Percentiles rank a stretch among this genome's conserved stretches.
These are phyloP conservation scores for Salix dunnii DNA, from an alignment of 345 rosid species.

Conservation along the genomic window DNA sequence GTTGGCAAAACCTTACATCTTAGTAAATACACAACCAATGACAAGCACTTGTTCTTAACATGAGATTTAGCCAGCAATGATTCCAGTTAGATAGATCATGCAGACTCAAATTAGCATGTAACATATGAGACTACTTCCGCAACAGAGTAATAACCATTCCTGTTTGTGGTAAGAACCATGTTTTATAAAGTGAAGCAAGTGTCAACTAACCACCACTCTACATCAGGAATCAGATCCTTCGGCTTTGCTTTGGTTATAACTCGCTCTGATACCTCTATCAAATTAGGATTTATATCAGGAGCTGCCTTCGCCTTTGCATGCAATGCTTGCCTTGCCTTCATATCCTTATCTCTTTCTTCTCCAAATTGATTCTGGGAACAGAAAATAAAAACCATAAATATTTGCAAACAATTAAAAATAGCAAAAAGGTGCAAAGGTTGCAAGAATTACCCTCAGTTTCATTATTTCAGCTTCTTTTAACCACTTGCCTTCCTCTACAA, in stretches of 20 bases:
- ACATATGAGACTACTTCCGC: neutral
- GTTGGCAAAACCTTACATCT: neutral
- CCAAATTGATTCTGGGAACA: conserved; percentile 78
- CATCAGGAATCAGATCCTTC: conserved; percentile 75
- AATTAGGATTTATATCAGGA: conserved; percentile 86
- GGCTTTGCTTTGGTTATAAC: conserved; percentile 68
- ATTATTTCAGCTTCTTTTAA: conserved; percentile 81
- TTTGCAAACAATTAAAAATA: neutral
- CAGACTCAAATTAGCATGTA: neutral
- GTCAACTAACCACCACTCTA: conserved; percentile 91
- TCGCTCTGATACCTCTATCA: conserved; percentile 88
- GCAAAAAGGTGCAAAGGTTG: neutral
- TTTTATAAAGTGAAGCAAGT: neutral
- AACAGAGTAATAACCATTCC: neutral
- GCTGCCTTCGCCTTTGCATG: conserved; percentile 80
- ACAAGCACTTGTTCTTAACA: neutral
- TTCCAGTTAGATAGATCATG: neutral
- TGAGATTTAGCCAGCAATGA: neutral
- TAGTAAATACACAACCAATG: neutral
- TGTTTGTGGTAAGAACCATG: neutral
- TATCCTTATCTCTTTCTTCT: conserved; percentile 88
- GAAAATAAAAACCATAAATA: conserved; percentile 15
- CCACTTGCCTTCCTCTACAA: conserved; percentile 99
- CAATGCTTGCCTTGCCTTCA: conserved; percentile 84
- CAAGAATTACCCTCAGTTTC: conserved; percentile 59